phyloP scores from a whole-genome alignment of 805 yeast species.

The Yarrowia sp. region DNA sequence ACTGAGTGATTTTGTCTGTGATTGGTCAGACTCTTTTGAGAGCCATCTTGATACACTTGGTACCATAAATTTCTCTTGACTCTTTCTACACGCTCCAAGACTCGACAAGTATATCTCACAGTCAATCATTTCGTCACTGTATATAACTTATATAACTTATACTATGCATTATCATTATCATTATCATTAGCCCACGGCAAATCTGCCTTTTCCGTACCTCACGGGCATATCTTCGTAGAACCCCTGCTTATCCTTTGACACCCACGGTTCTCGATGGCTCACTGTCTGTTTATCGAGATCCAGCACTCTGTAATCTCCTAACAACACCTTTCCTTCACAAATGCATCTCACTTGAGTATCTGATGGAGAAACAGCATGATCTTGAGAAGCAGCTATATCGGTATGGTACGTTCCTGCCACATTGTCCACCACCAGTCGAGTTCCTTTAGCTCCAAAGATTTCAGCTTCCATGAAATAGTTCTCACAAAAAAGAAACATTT shows the following conservation, averaged over 20 bases:
- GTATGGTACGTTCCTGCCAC: conserved; percentile 10
- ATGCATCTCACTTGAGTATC: conserved; percentile 11
- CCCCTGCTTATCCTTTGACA: not conserved
- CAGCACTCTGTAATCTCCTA: conserved; percentile 26
- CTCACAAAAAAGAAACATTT: conserved; percentile 15
- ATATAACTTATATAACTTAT: too few species aligned
- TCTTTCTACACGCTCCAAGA: too few species aligned
- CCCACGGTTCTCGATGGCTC: conserved; percentile 25
- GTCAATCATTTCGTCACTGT: too few species aligned
- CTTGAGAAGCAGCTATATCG: conserved; percentile 30
- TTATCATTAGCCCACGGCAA: not conserved
- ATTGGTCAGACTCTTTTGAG: too few species aligned
- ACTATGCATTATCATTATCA: not conserved
- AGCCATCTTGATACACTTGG: too few species aligned
- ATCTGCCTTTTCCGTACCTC: conserved; percentile 1
- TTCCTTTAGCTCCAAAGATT: not conserved
- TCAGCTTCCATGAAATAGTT: conserved; percentile 25
- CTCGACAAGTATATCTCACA: too few species aligned
- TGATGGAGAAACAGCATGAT: conserved; percentile 18
- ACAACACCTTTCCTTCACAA: conserved; percentile 8
- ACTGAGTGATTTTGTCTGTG: too few species aligned
- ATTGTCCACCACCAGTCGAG: conserved; percentile 4
- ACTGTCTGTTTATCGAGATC: conserved; percentile 25
- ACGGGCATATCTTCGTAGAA: not conserved
- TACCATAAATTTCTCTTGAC: too few species aligned